These are phyloP conservation scores for Monosporozyma unispora DNA, from an alignment of 805 yeast genomes.

Conservation along the genomic window DNA sequence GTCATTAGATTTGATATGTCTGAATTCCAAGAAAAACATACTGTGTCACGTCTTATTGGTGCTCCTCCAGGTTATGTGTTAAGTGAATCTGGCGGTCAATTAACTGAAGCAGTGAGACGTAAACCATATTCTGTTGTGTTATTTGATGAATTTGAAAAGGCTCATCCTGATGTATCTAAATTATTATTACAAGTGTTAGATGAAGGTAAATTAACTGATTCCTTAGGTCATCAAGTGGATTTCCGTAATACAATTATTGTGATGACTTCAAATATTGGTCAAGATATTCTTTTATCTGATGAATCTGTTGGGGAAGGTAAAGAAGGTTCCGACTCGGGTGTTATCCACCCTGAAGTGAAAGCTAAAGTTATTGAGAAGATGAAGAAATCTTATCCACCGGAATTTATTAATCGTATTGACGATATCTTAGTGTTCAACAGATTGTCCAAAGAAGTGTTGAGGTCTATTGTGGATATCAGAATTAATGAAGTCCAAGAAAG, in stretches of 20 bases:
- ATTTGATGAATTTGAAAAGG: slow-evolving; percentile 95
- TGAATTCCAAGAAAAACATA: slow-evolving; percentile 91
- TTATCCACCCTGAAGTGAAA: slow-evolving; percentile 46
- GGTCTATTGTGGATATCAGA: slow-evolving; percentile 78
- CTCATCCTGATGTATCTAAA: slow-evolving; percentile 92
- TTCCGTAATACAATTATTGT: slow-evolving; percentile 91
- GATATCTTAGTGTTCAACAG: slow-evolving; percentile 92
- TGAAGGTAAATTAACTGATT: slow-evolving; percentile 90
- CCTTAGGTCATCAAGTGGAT: slow-evolving; percentile 90
- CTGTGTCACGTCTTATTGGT: slow-evolving; percentile 85
- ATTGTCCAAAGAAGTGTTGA: slow-evolving; percentile 63
- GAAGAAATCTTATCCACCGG: slow-evolving; percentile 79
- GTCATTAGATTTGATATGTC: slow-evolving; percentile 95
- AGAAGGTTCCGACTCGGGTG: slow-evolving; percentile 40
- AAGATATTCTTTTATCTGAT: slow-evolving; percentile 71
- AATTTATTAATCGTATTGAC: slow-evolving; percentile 88
- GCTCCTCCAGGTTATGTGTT: slow-evolving; percentile 98
- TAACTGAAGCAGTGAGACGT: slow-evolving; percentile 92
- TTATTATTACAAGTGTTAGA: slow-evolving; percentile 84
- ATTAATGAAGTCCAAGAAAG: slow-evolving; percentile 73
- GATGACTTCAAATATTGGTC: slow-evolving; percentile 96
- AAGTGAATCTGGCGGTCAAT: slow-evolving; percentile 86
- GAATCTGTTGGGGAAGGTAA: slow-evolving; percentile 41
- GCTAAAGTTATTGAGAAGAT: slow-evolving; percentile 55
- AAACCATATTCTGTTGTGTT: slow-evolving; percentile 89